Conservation (phyloP, 78 protist species). For the Cavenderia fasciculata region DNA sequence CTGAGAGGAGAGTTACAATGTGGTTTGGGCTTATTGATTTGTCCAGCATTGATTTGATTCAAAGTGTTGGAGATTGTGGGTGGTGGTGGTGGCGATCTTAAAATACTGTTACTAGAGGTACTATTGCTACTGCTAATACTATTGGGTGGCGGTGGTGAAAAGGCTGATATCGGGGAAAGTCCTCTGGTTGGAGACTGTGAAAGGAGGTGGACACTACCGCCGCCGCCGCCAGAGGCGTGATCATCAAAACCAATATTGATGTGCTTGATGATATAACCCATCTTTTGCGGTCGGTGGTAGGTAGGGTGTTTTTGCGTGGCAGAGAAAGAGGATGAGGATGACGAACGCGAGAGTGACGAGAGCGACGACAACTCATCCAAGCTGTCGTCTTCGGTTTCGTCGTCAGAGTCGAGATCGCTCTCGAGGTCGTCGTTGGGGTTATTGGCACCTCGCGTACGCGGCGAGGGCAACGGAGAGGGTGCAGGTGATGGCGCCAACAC, state of each 20-base stretch:
- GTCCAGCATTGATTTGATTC: background rate
- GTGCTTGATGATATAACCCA: constrained; percentile 70
- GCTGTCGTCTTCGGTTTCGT: constrained; percentile 14
- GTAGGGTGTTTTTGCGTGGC: background rate
- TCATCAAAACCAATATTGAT: too few species aligned
- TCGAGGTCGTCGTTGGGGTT: background rate
- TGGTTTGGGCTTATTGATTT: background rate
- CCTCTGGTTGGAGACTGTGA: background rate
- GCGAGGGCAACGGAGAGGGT: constrained; percentile 32
- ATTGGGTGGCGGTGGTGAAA: constrained; percentile 11
- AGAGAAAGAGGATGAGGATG: constrained; percentile 6
- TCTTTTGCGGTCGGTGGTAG: background rate
- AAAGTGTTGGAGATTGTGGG: background rate
- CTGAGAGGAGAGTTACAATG: background rate
- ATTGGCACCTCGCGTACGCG: background rate
- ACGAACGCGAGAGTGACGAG: background rate
- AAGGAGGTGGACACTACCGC: background rate
- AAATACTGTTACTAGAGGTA: constrained; percentile 14
- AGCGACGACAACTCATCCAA: background rate
- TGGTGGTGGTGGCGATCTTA: constrained; percentile 34
- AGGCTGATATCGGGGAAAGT: background rate
- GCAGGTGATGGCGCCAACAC: constrained; percentile 50
- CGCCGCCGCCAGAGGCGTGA: background rate
- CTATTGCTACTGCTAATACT: too few species aligned
- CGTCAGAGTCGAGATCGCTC: constrained; percentile 53